Evolutionary conservation across 768 basidiomycete genomes (phyloP).

Genomic region (Nidularia pulvinata): DNA sequence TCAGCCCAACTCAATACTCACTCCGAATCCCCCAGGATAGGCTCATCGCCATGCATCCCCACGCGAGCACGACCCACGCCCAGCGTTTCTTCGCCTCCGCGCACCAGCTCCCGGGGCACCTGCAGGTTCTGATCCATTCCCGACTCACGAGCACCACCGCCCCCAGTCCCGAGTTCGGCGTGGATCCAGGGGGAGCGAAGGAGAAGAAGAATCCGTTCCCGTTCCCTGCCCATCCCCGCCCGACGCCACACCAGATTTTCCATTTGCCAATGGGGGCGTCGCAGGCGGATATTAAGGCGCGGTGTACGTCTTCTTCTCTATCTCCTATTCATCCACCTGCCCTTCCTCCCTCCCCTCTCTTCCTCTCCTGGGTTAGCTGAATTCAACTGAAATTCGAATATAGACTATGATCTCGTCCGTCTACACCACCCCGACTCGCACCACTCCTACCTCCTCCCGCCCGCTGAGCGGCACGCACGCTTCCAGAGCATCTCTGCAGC

Average conservation of each 20-base stretch:
- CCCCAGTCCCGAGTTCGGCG: too few relatives aligned
- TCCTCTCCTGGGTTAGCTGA: too few relatives aligned
- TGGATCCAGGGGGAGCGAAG: background rate
- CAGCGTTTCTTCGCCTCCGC: background rate
- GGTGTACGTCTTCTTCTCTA: slow-evolving; percentile 46
- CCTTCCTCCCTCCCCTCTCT: too few relatives aligned
- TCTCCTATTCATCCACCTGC: background rate
- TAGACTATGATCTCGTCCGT: slow-evolving; percentile 78
- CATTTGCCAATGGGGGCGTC: slow-evolving; percentile 57
- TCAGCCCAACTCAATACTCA: too few relatives aligned
- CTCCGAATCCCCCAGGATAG: too few relatives aligned
- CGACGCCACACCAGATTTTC: slow-evolving; percentile 74
- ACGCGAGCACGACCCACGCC: too few relatives aligned
- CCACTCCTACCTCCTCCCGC: slow-evolving; percentile 33
- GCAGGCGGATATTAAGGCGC: slow-evolving; percentile 60
- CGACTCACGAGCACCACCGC: background rate
- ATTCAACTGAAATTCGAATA: background rate
- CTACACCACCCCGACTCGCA: slow-evolving; percentile 71
- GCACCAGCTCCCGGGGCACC: background rate
- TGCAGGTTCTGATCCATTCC: background rate
- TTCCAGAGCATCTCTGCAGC: slow-evolving; percentile 68
- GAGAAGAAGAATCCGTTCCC: slow-evolving; percentile 24
- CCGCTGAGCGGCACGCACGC: slow-evolving; percentile 48
- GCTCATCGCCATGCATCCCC: too few relatives aligned
- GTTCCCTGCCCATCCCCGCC: slow-evolving; percentile 51